These are phyloP conservation scores for Hericium coralloides DNA, from an alignment of 768 basidiomycete genomes.

Conservation along the genomic window DNA sequence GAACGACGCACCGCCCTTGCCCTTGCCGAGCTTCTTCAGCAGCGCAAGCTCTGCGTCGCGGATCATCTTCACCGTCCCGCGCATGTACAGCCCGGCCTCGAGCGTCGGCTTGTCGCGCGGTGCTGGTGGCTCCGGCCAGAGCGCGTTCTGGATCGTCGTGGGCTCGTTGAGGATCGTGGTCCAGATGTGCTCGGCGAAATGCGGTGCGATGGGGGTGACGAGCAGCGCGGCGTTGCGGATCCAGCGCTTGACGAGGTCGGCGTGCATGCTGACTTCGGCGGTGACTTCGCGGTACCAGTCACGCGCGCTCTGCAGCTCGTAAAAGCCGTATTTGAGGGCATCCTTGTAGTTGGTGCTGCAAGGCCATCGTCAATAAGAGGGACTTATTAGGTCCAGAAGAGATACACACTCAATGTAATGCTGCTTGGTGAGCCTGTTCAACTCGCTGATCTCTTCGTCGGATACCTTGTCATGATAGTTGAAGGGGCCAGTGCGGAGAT, in stretches of 20 bases:
- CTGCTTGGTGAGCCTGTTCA: slow-evolving; percentile 73
- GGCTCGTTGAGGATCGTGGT: slow-evolving; percentile 60
- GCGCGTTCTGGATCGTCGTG: slow-evolving; percentile 72
- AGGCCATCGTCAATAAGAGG: neutral
- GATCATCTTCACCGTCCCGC: slow-evolving; percentile 81
- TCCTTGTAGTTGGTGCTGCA: slow-evolving; percentile 90
- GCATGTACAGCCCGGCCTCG: slow-evolving; percentile 80
- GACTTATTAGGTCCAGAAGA: neutral
- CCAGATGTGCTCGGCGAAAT: slow-evolving; percentile 92
- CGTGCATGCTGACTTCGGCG: slow-evolving; percentile 84
- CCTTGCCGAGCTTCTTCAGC: slow-evolving; percentile 73
- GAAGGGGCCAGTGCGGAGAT: slow-evolving; percentile 64
- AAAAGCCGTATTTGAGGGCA: slow-evolving; percentile 91
- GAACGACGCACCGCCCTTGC: slow-evolving; percentile 51
- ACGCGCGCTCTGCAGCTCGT: slow-evolving; percentile 84
- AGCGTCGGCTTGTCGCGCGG: slow-evolving; percentile 57
- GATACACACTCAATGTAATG: slow-evolving; percentile 71
- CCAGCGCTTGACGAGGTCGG: slow-evolving; percentile 79
- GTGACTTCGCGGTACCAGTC: slow-evolving; percentile 97
- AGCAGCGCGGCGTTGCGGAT: slow-evolving; percentile 74
- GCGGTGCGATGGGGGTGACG: slow-evolving; percentile 82
- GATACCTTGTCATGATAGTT: slow-evolving; percentile 87
- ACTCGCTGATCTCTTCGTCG: slow-evolving; percentile 81
- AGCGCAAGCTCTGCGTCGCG: slow-evolving; percentile 79
- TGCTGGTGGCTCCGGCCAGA: slow-evolving; percentile 64